Conservation (phyloP, 768 basidiomycete genomes). For the Amyloporia xantha region DNA sequence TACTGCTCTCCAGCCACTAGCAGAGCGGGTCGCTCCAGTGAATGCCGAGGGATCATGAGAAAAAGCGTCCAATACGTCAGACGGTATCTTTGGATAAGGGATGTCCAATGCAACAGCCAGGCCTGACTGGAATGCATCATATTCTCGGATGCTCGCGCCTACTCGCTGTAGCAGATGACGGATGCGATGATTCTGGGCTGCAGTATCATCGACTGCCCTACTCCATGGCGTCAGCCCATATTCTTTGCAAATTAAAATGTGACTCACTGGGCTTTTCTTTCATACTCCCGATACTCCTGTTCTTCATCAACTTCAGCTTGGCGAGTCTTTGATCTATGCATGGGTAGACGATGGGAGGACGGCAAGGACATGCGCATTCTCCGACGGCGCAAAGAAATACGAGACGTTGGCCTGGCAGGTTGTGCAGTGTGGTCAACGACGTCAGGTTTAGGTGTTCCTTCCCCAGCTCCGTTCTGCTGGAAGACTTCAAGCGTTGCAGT, state of each 20-base stretch:
- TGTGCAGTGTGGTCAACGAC: neutral
- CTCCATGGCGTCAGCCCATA: neutral
- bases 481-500: neutral
- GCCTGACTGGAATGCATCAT: constrained; percentile 51
- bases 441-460: constrained; percentile 1
- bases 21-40: constrained; percentile 54
- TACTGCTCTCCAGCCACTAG: constrained; percentile 62
- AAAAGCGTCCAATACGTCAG: constrained; percentile 67
- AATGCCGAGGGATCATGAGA: constrained; percentile 75
- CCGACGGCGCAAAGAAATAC: constrained; percentile 5
- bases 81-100: constrained; percentile 44
- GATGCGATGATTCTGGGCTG: constrained; percentile 57
- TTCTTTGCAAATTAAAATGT: too few species aligned
- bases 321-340: constrained; percentile 27
- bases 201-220: constrained; percentile 56
- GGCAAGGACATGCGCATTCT: constrained; percentile 30
- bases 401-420: neutral
- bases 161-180: constrained; percentile 65
- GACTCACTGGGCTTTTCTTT: constrained; percentile 49
- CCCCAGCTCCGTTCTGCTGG: neutral
- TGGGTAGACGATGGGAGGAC: constrained; percentile 14
- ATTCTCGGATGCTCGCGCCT: constrained; percentile 56
- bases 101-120: constrained; percentile 43
- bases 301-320: constrained; percentile 41
- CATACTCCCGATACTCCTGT: constrained; percentile 48